These are phyloP conservation scores for Zygoascus biomembranicola DNA, from an alignment of 805 yeast genomes.

Conservation along the genomic window DNA sequence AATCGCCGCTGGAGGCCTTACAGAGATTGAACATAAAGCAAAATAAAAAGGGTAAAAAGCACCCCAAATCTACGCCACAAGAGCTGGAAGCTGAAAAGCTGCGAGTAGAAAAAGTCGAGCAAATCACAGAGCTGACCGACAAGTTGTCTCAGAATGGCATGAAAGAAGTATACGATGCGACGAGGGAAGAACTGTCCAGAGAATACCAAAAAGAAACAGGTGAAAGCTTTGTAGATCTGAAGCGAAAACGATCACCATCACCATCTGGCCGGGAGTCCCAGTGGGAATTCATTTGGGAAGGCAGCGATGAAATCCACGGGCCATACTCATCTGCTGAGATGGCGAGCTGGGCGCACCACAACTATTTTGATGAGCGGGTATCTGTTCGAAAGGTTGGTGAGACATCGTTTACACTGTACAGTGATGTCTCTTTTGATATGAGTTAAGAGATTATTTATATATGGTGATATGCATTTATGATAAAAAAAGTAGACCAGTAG, in stretches of 20 bases:
- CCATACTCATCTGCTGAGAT: constrained; percentile 43
- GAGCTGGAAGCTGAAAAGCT: constrained; percentile 10
- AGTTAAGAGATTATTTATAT: background rate
- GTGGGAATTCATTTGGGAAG: constrained; percentile 46
- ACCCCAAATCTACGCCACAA: constrained; percentile 11
- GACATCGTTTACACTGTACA: constrained; percentile 2
- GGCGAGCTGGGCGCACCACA: constrained; percentile 37
- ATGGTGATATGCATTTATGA: background rate
- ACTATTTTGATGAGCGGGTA: constrained; percentile 41
- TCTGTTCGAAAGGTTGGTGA: constrained; percentile 30
- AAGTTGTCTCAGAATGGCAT: constrained; percentile 36
- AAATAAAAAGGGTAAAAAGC: constrained; percentile 11
- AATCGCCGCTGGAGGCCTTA: constrained; percentile 50
- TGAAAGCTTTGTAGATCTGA: constrained; percentile 19
- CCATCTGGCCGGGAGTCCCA: constrained; percentile 20
- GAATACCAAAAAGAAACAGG: constrained; percentile 39
- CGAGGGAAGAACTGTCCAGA: constrained; percentile 48
- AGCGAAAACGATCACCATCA: constrained; percentile 20
- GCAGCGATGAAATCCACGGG: constrained; percentile 39
- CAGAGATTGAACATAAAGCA: constrained; percentile 31
- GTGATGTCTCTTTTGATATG: background rate
- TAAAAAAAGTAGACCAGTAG: background rate
- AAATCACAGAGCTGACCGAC: constrained; percentile 44
- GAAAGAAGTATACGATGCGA: constrained; percentile 42
- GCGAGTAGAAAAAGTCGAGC: constrained; percentile 25